Evolutionary conservation across 768 basidiomycete species (phyloP), one percentile per base, ranked within the genome.

Genomic region (Leccinum barrowsii): DNA sequence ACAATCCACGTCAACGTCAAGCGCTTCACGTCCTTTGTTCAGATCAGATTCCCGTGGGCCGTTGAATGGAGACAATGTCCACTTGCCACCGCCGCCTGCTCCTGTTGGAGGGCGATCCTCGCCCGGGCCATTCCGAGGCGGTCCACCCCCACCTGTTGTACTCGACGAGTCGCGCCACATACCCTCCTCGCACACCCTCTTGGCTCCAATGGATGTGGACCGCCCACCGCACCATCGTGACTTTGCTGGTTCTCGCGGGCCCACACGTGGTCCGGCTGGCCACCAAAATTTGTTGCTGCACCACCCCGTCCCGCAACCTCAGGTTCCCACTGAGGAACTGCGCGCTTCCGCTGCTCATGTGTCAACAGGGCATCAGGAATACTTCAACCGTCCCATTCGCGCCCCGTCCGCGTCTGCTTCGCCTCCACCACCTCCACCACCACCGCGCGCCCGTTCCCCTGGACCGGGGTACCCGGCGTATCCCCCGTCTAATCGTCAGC

Each of bases 181-280:
- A 0, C 81, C 82, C 8, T 82, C 84, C 4, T 40, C 37, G 7
- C 88, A 90, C 60, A 83, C 87, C 0, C 86, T 82, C 2, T 77
- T 93, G 22, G 90, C 90, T 5, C 90, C 90, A 0, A 93, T 93
- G 90, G 81, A 76, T 12, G 79, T 88, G 7, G 86, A 89, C 54
- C 78, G 84, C 6, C 82, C 82, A 26, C 64, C 70, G 59, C 74
- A 78, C 57, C 83, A 81, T 42, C 80, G 86, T 19, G 86, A 88
- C 56, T 84, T 84, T 63, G 77, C 80, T 22, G 74, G 73, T 7
- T 73, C 79, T 51, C 80, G 82, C 22, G 82, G 84, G 0, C 67
- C 52, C 1, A 69, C 72, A 35, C 80, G 86, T 35, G 85, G 83
- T 11, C 85, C 84, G 5, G 72, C 77, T 4, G 81, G 83, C 13